These are phyloP conservation scores for Sphaerulina musiva DNA, from an alignment of 2,329 filamentous ascomycete genomes.

Conservation along the genomic window DNA sequence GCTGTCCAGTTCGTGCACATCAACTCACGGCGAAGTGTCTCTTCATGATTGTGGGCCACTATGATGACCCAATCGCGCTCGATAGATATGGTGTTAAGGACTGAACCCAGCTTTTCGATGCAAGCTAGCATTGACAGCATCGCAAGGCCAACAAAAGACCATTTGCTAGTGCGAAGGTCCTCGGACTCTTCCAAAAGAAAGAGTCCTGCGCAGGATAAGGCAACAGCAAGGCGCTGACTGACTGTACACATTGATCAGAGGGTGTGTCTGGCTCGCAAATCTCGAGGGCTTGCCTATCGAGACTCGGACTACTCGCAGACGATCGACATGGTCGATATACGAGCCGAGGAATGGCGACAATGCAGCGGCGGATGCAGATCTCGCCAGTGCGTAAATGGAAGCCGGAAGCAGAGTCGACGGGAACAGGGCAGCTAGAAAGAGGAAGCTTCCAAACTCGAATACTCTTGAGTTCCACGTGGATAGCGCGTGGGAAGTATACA, in stretches of 20 bases:
- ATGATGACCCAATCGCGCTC: constrained; percentile 58
- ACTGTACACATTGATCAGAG: constrained; percentile 18
- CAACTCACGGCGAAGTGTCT: constrained; percentile 19
- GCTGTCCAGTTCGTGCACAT: not conserved
- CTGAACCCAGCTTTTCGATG: constrained; percentile 59
- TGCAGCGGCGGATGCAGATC: constrained; percentile 52
- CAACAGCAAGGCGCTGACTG: constrained; percentile 26
- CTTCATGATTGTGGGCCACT: constrained; percentile 40
- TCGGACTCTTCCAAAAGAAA: constrained; percentile 12
- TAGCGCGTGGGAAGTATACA: constrained; percentile 44
- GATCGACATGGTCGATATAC: constrained; percentile 50
- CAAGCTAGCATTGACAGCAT: constrained; percentile 53
- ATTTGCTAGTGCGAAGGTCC: not conserved
- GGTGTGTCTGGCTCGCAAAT: not conserved
- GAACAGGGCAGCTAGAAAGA: constrained; percentile 43
- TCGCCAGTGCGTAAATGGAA: constrained; percentile 61
- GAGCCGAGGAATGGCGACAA: constrained; percentile 54
- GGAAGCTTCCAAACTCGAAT: constrained; percentile 47
- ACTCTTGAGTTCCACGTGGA: constrained; percentile 46
- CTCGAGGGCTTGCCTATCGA: constrained; percentile 32
- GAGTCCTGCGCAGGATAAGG: constrained; percentile 22
- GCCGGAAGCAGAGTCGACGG: constrained; percentile 56
- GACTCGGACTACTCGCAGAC: constrained; percentile 36
- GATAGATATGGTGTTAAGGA: constrained; percentile 61
- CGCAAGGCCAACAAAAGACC: constrained; percentile 26